Base-by-base conservation (phyloP, 768 basidiomycete species). In the Galerina sulciceps region DNA sequence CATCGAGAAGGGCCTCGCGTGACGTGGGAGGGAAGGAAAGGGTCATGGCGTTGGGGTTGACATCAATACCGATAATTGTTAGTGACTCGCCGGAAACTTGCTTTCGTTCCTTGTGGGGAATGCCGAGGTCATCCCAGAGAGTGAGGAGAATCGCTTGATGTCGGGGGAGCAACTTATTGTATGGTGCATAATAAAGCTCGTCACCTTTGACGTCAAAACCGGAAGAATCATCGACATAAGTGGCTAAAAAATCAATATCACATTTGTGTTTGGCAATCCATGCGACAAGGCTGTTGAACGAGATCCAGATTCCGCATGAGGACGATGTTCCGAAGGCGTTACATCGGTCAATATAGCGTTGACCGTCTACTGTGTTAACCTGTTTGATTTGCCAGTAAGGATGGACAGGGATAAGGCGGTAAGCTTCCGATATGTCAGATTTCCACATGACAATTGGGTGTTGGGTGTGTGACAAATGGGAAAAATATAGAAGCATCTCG, bases 321-420 rank as follows among this genome's bases (percentile, higher is more conserved):
- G 59, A 69, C 0, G 44, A 10, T 1, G 63, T 62, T 0, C 76
- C 71, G 43, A 77, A 77, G 4, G 60, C 53, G 17, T 69, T 69
- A 8, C 49, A 31, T 0, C 63, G 37, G 22, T 78, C 73, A 0
- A 78, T 63, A 53, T 71, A 57, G 0, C 37, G 49, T 0, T 42
- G 2, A 0, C 64, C 66, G 10, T 73, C 61, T 10, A 79, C 51
- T 0, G 53, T 62, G 1, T 72, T 62, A 0, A 77, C 54, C 37
- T 81, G 80, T 20, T 73, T 75, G 1, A 81, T 57, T 34, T 83
- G 78, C 79, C 79, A 83, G 0, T 65, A 37, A 0, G 72, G 75
- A 40, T 81, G 75, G 58, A 78, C 66, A 0, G 78, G 81, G 5
- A 78, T 51, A 0, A 67, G 61, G 0, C 71, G 61, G 44, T 79